A percentile compares a stretch with the other conserved stretches of the same genome.
Evolutionary conservation across 2,329 filamentous ascomycete genomes (phyloP).

Genomic region (Bipolaris oryzae): DNA sequence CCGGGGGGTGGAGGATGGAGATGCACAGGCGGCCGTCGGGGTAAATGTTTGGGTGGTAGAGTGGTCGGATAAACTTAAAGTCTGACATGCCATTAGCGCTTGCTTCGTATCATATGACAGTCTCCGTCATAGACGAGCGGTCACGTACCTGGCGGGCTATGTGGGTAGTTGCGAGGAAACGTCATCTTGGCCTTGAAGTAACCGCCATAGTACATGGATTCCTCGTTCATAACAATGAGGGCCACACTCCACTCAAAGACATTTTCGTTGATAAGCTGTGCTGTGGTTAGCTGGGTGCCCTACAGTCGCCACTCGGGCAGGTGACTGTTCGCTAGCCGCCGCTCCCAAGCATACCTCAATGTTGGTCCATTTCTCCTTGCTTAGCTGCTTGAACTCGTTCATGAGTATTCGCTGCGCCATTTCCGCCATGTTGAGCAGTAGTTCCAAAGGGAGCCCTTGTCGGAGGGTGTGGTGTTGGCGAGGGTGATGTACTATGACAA

Average conservation of each 20-base stretch:
- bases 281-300: conserved; percentile 32
- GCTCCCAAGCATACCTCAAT: conserved; percentile 69
- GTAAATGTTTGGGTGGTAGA: conserved; percentile 95
- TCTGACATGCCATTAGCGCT: conserved; percentile 51
- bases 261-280: conserved; percentile 76
- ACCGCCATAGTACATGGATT: conserved; percentile 88
- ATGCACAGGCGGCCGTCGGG: conserved; percentile 90
- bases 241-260: conserved; percentile 87
- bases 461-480: conserved; percentile 18
- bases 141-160: conserved; percentile 71
- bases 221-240: conserved; percentile 89
- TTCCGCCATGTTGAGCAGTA: conserved; percentile 34
- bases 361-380: conserved; percentile 91
- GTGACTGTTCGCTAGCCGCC: not conserved
- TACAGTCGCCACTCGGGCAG: conserved; percentile 15
- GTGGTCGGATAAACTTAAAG: conserved; percentile 80
- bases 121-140: conserved; percentile 2
- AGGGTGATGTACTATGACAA: conserved; percentile 11
- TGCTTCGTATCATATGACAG: not conserved
- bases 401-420: conserved; percentile 80
- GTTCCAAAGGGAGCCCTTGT: conserved; percentile 1
- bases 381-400: conserved; percentile 81
- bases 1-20: conserved; percentile 90
- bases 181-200: conserved; percentile 92
- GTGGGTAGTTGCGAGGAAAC: conserved; percentile 89